Conservation (phyloP, 805 yeast species). For the Hanseniaspora singularis region DNA sequence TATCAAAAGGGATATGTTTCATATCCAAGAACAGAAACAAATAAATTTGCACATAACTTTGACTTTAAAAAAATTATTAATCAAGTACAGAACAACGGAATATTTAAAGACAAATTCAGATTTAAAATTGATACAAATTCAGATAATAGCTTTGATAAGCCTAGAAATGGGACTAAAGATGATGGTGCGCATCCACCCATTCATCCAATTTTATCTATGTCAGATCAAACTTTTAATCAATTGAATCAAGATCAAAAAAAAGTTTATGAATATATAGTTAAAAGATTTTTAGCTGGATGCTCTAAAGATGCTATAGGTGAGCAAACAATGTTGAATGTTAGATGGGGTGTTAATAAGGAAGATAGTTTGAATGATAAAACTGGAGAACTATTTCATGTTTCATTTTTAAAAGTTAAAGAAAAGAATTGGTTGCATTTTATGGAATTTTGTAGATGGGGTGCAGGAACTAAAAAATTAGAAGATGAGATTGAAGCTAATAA, state of each 20-base stretch:
- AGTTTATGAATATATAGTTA: slow-evolving; percentile 75
- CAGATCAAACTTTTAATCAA: slow-evolving; percentile 17
- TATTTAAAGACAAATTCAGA: slow-evolving; percentile 56
- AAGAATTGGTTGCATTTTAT: slow-evolving; percentile 55
- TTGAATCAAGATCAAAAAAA: slow-evolving; percentile 39
- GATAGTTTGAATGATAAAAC: background rate
- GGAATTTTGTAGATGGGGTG: slow-evolving; percentile 66
- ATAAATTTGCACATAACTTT: slow-evolving; percentile 65
- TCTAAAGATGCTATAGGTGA: slow-evolving; percentile 81
- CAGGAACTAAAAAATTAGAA: slow-evolving; percentile 24
- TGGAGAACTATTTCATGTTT: slow-evolving; percentile 54
- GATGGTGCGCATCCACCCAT: slow-evolving; percentile 98
- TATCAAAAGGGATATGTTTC: slow-evolving; percentile 80
- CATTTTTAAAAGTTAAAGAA: slow-evolving; percentile 65
- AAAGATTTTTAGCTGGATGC: slow-evolving; percentile 84
- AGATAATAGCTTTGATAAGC: slow-evolving; percentile 41
- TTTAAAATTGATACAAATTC: background rate
- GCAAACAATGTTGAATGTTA: slow-evolving; percentile 45
- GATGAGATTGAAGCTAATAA: background rate
- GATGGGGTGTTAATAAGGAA: slow-evolving; percentile 44
- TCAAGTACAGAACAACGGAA: slow-evolving; percentile 40
- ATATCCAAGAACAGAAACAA: slow-evolving; percentile 97
- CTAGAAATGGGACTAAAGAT: slow-evolving; percentile 71
- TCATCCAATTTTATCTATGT: slow-evolving; percentile 52
- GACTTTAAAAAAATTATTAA: slow-evolving; percentile 50